Percentiles rank a stretch among this genome's conserved stretches.
Evolutionary conservation across 108 stramenopile species (phyloP).

Genomic region (Asterionellopsis glacialis): DNA sequence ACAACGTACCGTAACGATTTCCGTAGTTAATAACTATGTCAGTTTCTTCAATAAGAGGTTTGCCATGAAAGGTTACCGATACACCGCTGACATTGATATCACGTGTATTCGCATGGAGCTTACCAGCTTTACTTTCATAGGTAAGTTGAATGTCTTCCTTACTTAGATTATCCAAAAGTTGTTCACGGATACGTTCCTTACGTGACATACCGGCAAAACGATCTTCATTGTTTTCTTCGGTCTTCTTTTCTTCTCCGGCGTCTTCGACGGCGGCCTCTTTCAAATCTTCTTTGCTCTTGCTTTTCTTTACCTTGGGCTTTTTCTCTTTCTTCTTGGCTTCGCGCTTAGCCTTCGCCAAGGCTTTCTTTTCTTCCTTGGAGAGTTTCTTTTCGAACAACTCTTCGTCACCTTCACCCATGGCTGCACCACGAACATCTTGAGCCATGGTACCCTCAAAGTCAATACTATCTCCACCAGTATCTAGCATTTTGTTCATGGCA

Average conservation of each 20-base stretch:
- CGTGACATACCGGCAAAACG: constrained; percentile 16
- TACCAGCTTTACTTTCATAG: constrained; percentile 70
- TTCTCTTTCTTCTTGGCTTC: constrained; percentile 88
- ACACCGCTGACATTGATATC: constrained; percentile 97
- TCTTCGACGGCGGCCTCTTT: constrained; percentile 50
- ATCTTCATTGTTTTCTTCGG: constrained; percentile 6
- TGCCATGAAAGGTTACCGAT: constrained; percentile 91
- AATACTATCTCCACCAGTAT: constrained; percentile 10
- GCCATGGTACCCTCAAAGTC: constrained; percentile 3
- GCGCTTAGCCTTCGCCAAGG: constrained; percentile 75
- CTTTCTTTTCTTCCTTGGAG: constrained; percentile 91
- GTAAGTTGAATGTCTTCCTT: constrained; percentile 78
- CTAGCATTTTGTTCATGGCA: constrained; percentile 49
- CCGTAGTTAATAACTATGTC: constrained; percentile 91
- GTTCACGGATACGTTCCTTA: constrained; percentile 57
- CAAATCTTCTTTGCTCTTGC: constrained; percentile 21
- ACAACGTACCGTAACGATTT: constrained; percentile 92
- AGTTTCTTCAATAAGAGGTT: constrained; percentile 82
- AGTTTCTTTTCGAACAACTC: constrained; percentile 90
- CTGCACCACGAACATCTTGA: constrained; percentile 64
- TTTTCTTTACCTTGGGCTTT: constrained; percentile 8
- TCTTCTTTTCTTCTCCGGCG: constrained; percentile 36
- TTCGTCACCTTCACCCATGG: constrained; percentile 90
- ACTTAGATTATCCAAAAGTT: constrained; percentile 65
- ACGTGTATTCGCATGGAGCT: constrained; percentile 80